These are phyloP conservation scores for Insectozyma bohioensis DNA, from an alignment of 1,139 yeast species.

Conservation along the genomic window DNA sequence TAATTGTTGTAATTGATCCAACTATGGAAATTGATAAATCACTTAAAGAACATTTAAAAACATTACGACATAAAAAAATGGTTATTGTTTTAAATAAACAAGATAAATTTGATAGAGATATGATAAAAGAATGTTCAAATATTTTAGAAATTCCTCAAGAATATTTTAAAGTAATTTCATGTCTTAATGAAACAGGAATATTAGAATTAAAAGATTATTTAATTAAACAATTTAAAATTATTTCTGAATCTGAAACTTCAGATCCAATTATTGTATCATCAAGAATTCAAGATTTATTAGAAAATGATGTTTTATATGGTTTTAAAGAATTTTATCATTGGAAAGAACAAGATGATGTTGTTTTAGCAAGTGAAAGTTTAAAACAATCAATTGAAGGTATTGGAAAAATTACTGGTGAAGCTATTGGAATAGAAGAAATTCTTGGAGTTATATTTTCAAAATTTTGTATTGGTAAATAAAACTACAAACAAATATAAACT, in stretches of 20 bases:
- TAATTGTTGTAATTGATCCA: constrained; percentile 42
- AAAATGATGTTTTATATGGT: constrained; percentile 72
- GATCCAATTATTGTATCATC: constrained; percentile 73
- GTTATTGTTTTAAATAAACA: constrained; percentile 58
- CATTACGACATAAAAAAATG: constrained; percentile 21
- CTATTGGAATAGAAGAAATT: constrained; percentile 87
- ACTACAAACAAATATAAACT: constrained; percentile 29
- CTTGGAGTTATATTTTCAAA: constrained; percentile 87
- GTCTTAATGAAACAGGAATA: constrained; percentile 59
- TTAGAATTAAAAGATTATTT: constrained; percentile 33
- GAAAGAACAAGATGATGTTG: constrained; percentile 64
- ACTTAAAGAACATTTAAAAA: constrained; percentile 30
- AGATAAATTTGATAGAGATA: constrained; percentile 43
- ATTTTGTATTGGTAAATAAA: constrained; percentile 88
- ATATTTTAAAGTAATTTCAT: constrained; percentile 56
- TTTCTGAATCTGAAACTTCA: constrained; percentile 48
- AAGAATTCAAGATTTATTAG: constrained; percentile 71
- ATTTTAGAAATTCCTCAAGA: constrained; percentile 25
- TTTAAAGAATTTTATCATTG: constrained; percentile 57
- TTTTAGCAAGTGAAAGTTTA: constrained; percentile 77
- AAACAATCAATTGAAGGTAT: constrained; percentile 79
- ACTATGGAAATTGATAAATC: constrained; percentile 7
- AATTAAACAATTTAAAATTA: constrained; percentile 38
- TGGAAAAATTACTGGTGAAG: constrained; percentile 88
- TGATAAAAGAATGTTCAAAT: constrained; percentile 20